These are phyloP conservation scores for Lineolata rhizophorae DNA, from an alignment of 495 filamentous ascomycete genomes.

Conservation along the genomic window DNA sequence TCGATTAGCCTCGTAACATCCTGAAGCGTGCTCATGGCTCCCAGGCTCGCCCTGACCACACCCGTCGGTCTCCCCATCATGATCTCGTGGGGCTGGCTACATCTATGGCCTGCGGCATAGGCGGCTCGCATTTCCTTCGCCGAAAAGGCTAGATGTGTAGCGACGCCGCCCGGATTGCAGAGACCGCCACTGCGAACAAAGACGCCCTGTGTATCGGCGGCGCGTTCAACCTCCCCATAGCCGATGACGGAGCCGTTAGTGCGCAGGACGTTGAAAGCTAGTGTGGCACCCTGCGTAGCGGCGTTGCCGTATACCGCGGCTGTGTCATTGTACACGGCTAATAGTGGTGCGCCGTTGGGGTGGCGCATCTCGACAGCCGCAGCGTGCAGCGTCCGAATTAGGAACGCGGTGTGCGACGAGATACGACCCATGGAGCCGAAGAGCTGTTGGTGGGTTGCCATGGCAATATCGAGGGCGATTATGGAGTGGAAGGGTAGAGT, in stretches of 20 bases:
- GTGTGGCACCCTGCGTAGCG: conserved; percentile 39
- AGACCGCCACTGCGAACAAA: conserved; percentile 49
- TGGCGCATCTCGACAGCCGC: conserved; percentile 32
- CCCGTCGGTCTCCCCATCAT: conserved; percentile 35
- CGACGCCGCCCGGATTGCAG: conserved; percentile 36
- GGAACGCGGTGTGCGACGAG: conserved; percentile 36
- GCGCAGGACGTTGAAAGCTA: conserved; percentile 45
- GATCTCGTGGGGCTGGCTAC: conserved; percentile 28
- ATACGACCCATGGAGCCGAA: conserved; percentile 40
- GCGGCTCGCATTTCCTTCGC: conserved; percentile 39
- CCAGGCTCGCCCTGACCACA: conserved; percentile 43
- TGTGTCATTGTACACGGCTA: conserved; percentile 36
- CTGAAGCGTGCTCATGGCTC: conserved; percentile 42
- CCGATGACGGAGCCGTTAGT: conserved; percentile 31
- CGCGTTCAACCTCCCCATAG: conserved; percentile 37
- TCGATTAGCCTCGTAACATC: conserved; percentile 37
- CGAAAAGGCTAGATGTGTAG: conserved; percentile 20
- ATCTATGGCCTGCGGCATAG: conserved; percentile 41
- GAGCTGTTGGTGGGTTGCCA: conserved; percentile 38
- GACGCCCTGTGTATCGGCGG: conserved; percentile 37
- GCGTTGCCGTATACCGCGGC: conserved; percentile 29
- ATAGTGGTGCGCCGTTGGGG: conserved; percentile 32
- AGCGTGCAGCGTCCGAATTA: conserved; percentile 28
- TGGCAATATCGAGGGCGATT: conserved; percentile 43
- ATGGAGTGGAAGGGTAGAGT: conserved; percentile 64